Percentiles rank a stretch among this genome's conserved stretches.
phyloP scores from a whole-genome alignment of 805 yeast genomes.

The Candida chauliodis region DNA sequence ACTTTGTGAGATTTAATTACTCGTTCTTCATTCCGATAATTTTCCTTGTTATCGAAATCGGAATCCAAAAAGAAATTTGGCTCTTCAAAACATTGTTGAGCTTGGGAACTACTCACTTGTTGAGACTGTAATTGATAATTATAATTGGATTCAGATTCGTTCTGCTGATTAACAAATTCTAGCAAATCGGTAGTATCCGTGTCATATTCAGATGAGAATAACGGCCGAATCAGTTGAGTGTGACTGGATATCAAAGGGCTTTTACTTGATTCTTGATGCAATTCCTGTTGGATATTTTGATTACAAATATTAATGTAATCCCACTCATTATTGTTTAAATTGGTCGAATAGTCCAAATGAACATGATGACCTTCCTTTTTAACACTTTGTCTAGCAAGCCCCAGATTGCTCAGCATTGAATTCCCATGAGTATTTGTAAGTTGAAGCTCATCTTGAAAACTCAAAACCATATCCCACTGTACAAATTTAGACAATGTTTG shows the following conservation, averaged over 20 bases:
- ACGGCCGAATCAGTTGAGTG: slow-evolving; percentile 10
- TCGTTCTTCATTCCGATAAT: background rate
- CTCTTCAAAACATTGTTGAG: background rate
- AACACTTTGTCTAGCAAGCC: background rate
- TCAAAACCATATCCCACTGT: slow-evolving; percentile 1
- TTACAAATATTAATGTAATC: slow-evolving; percentile 1
- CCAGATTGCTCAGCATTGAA: background rate
- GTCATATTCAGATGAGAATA: slow-evolving; percentile 10
- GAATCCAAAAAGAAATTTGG: slow-evolving; percentile 4
- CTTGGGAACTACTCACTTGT: background rate
- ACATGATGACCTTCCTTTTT: background rate
- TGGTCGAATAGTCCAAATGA: background rate
- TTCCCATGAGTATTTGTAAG: background rate
- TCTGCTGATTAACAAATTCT: slow-evolving; percentile 3
- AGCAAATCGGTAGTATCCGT: slow-evolving; percentile 10
- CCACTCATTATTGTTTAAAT: slow-evolving; percentile 1
- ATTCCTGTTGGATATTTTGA: slow-evolving; percentile 1
- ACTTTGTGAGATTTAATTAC: background rate
- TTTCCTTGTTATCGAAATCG: slow-evolving; percentile 1
- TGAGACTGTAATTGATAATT: slow-evolving; percentile 1
- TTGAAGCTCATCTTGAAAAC: slow-evolving; percentile 6
- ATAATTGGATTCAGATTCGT: background rate
- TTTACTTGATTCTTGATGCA: slow-evolving; percentile 2
- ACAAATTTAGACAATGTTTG: background rate
- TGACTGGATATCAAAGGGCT: slow-evolving; percentile 9